These are phyloP conservation scores for Hypholoma fasciculare DNA, from an alignment of 768 basidiomycete genomes.

Conservation along the genomic window DNA sequence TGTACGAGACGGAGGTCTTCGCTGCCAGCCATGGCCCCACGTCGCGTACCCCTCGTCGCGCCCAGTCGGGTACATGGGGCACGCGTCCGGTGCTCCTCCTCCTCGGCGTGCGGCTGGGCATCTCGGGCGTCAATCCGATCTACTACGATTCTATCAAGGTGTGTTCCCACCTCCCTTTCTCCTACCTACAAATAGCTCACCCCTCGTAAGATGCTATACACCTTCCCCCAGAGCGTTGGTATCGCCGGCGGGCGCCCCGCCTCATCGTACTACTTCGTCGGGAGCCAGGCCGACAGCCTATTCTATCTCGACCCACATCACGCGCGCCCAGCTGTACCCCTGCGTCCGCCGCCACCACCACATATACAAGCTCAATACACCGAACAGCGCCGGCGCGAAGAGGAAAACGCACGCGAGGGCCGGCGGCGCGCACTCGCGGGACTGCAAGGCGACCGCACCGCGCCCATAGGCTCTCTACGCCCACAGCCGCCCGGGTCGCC, in stretches of 20 bases:
- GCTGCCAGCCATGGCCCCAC: conserved; percentile 59
- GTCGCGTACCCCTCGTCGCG: conserved; percentile 27
- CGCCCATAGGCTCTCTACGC: neutral
- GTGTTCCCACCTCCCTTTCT: neutral
- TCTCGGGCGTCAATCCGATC: conserved; percentile 93
- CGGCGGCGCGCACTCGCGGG: neutral
- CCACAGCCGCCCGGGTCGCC: conserved; percentile 41
- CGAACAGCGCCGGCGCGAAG: neutral
- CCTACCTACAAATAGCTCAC: neutral
- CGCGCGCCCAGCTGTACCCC: conserved; percentile 72
- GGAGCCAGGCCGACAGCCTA: conserved; percentile 84
- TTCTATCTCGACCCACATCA: conserved; percentile 85
- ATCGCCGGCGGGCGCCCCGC: conserved; percentile 96
- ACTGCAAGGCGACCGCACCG: neutral
- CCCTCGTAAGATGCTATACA: conserved; percentile 68
- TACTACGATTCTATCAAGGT: conserved; percentile 81
- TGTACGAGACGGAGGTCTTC: conserved; percentile 87
- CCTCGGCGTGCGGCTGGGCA: conserved; percentile 81
- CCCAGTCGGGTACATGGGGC: conserved; percentile 60
- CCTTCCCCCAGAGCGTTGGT: conserved; percentile 93
- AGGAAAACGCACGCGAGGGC: neutral
- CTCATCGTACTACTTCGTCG: conserved; percentile 97
- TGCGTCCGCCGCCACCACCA: conserved; percentile 41
- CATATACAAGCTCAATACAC: neutral
- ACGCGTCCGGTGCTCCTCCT: conserved; percentile 85